Percentiles rank a stretch among this genome's conserved stretches.
phyloP scores from a whole-genome alignment of 2,329 filamentous ascomycete species.

The Chlorencoelia australis region DNA sequence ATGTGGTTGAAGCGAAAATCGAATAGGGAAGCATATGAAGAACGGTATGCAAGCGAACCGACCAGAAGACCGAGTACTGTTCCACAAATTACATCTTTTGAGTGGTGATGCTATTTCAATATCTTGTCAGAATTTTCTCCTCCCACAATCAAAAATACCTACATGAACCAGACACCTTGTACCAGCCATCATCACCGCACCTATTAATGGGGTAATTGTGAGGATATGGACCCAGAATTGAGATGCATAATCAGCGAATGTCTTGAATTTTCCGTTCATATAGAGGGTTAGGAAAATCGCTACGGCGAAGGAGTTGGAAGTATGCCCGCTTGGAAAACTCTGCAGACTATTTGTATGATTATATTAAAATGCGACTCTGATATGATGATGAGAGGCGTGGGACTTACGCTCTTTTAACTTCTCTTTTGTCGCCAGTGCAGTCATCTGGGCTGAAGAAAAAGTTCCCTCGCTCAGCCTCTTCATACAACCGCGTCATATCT shows the following conservation, averaged over 20 bases:
- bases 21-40: constrained; percentile 56
- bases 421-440: constrained; percentile 50
- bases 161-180: constrained; percentile 48
- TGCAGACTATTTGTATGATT: constrained; percentile 37
- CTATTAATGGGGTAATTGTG: constrained; percentile 53
- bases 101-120: constrained; percentile 57
- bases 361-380: not conserved
- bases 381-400: no score
- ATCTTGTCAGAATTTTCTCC: not conserved
- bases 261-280: constrained; percentile 67
- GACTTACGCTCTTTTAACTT: constrained; percentile 32
- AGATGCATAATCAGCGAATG: constrained; percentile 60
- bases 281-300: constrained; percentile 62
- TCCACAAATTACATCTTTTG: constrained; percentile 58
- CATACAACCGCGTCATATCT: constrained; percentile 29
- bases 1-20: constrained; percentile 50
- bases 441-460: constrained; percentile 48
- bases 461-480: constrained; percentile 33
- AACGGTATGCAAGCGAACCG: constrained; percentile 53
- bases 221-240: constrained; percentile 61
- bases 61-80: constrained; percentile 51
- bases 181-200: constrained; percentile 51
- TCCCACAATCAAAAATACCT: constrained; percentile 3
- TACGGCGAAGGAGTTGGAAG: constrained; percentile 60
- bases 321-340: constrained; percentile 63